Percentiles rank a stretch among this genome's conserved stretches.
Evolutionary conservation across 2,329 filamentous ascomycete species (phyloP).

Genomic region (Ceratocystiopsis sp.): DNA sequence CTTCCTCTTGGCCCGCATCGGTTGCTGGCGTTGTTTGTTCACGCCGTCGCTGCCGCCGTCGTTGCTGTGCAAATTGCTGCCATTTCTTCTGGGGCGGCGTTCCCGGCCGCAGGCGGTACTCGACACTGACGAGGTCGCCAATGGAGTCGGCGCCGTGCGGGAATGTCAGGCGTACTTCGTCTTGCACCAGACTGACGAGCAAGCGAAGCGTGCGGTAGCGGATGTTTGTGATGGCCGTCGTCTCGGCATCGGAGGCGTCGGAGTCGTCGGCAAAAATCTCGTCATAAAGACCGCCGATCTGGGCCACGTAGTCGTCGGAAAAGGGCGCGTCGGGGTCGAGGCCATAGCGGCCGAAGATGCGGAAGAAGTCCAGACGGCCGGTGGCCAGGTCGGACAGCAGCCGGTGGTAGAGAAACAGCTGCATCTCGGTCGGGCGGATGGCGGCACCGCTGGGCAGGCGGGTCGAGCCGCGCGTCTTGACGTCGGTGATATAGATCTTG

Average conservation of each 20-base stretch:
- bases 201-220: constrained; percentile 31
- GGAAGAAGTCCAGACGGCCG: constrained; percentile 50
- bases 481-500: constrained; percentile 60
- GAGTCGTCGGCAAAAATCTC: constrained; percentile 38
- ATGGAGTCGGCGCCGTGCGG: constrained; percentile 29
- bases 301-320: constrained; percentile 61
- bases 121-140: constrained; percentile 32
- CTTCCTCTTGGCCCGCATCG: neutral
- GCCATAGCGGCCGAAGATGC: constrained; percentile 54
- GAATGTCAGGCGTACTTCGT: constrained; percentile 34
- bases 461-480: constrained; percentile 64
- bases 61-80: no score
- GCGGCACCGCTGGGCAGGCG: constrained; percentile 47
- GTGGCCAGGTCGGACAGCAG: constrained; percentile 63
- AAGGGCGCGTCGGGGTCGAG: constrained; percentile 50
- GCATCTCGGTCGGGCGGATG: constrained; percentile 62
- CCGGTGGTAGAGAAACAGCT: constrained; percentile 78
- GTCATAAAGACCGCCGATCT: constrained; percentile 53
- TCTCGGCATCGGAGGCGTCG: no score
- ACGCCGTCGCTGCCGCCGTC: no score
- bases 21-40: neutral
- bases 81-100: neutral
- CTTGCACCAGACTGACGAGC: constrained; percentile 26
- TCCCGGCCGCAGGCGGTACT: constrained; percentile 25
- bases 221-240: constrained; percentile 12